Percentiles rank a stretch among this genome's conserved stretches.
Evolutionary conservation across 208 protist species (phyloP).

Genomic region (Trypanosoma platydactyli): DNA sequence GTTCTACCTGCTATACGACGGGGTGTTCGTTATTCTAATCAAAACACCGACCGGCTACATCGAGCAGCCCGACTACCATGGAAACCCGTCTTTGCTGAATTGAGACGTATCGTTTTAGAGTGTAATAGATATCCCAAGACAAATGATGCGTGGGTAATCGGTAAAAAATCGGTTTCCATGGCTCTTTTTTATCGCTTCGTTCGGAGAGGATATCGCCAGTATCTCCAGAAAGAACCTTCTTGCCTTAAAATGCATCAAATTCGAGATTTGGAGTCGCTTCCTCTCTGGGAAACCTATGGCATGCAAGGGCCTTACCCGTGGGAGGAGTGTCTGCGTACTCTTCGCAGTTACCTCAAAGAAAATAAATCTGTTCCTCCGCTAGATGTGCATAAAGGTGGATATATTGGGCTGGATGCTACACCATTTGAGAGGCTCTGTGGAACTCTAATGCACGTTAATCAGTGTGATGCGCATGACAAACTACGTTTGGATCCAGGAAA

Average conservation of each 20-base stretch:
- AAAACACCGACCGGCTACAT: constrained; percentile 65
- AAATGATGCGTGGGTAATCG: constrained; percentile 82
- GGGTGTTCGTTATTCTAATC: constrained; percentile 67
- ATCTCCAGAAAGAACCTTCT: constrained; percentile 42
- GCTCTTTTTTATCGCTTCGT: constrained; percentile 70
- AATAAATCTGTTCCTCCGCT: constrained; percentile 47
- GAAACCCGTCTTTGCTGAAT: constrained; percentile 66
- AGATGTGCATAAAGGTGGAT: constrained; percentile 80
- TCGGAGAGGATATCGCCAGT: constrained; percentile 58
- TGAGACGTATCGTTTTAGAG: constrained; percentile 67
- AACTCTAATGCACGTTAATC: constrained; percentile 77
- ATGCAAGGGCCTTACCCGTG: constrained; percentile 76
- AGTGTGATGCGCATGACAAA: constrained; percentile 48
- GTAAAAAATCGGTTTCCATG: constrained; percentile 67
- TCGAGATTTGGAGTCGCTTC: constrained; percentile 68
- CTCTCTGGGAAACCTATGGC: constrained; percentile 61
- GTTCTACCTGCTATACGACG: constrained; percentile 71
- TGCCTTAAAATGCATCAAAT: constrained; percentile 70
- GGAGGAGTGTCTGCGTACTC: constrained; percentile 66
- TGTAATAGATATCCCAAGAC: constrained; percentile 80
- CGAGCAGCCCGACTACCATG: constrained; percentile 61
- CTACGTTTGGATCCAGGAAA: constrained; percentile 44
- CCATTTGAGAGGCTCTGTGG: constrained; percentile 69
- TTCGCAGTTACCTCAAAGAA: constrained; percentile 32
- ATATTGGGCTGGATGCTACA: constrained; percentile 76